phyloP scores from a whole-genome alignment of 2,329 filamentous ascomycete genomes.

The Nakataea oryzae region DNA sequence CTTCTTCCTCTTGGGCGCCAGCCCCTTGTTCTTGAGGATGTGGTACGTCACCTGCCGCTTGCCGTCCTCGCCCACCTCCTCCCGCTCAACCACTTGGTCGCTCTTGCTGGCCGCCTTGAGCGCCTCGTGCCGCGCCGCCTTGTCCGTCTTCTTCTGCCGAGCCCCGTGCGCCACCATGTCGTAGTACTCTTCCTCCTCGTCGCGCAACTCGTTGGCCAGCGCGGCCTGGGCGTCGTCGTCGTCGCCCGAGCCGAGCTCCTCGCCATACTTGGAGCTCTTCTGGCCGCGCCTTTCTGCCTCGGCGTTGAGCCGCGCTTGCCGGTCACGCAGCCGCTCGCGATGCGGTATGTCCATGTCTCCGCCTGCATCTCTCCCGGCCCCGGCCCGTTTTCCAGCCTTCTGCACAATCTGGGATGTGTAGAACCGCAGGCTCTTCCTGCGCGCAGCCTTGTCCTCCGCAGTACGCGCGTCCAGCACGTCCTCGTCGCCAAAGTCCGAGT shows the following conservation, averaged over 20 bases:
- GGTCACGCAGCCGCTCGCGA: constrained; percentile 77
- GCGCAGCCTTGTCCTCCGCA: constrained; percentile 75
- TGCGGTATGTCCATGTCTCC: constrained; percentile 80
- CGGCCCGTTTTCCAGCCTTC: constrained; percentile 77
- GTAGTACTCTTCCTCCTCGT: constrained; percentile 67
- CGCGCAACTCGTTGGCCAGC: constrained; percentile 29
- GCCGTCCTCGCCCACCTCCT: constrained; percentile 67
- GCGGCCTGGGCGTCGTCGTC: constrained; percentile 47
- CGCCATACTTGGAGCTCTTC: constrained; percentile 49
- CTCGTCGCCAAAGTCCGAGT: constrained; percentile 92
- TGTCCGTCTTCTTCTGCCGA: constrained; percentile 65
- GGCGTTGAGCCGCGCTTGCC: constrained; percentile 76
- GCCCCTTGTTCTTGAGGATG: constrained; percentile 96
- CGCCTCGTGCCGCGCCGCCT: constrained; percentile 45
- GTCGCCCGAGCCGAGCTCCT: constrained; percentile 53
- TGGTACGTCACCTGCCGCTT: constrained; percentile 88
- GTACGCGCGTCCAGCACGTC: constrained; percentile 65
- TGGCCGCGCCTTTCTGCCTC: constrained; percentile 78
- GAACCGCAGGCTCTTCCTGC: constrained; percentile 89
- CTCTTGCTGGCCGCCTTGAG: constrained; percentile 52
- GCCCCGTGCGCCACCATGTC: constrained; percentile 67
- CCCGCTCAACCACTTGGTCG: constrained; percentile 52
- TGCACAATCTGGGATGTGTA: constrained; percentile 97
- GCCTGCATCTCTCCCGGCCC: constrained; percentile 61
- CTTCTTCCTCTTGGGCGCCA: constrained; percentile 77